Conservation (phyloP, 768 basidiomycete species). For the Lactarius hatsudake region DNA sequence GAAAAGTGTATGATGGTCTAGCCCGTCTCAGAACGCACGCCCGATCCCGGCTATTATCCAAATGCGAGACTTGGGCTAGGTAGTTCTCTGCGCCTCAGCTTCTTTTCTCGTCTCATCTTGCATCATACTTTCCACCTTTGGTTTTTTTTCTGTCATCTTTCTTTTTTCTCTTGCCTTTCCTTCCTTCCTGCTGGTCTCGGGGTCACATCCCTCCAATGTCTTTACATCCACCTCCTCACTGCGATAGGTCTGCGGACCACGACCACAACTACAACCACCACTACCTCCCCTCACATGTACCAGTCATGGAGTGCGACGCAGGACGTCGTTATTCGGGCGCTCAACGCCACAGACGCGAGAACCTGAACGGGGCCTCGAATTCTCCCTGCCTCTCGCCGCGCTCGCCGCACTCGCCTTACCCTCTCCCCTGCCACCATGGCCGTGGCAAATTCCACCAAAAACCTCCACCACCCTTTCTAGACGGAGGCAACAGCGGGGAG, state of each 20-base stretch:
- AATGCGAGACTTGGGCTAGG: conserved; percentile 4
- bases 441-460: neutral
- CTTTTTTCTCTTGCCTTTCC: neutral
- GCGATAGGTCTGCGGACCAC: neutral
- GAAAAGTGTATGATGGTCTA: neutral
- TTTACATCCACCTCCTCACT: neutral
- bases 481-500: neutral
- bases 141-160: neutral
- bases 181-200: conserved; percentile 12
- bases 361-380: neutral
- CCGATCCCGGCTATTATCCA: conserved; percentile 9
- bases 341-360: conserved; percentile 16
- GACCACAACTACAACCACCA: neutral
- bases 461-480: neutral
- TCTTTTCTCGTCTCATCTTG: neutral
- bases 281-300: neutral
- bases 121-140: neutral
- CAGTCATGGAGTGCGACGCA: conserved; percentile 1
- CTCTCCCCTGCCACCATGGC: conserved; percentile 18
- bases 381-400: conserved; percentile 7
- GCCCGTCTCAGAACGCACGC: conserved; percentile 2
- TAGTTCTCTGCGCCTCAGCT: neutral
- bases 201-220: neutral
- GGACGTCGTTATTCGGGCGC: conserved; percentile 12
- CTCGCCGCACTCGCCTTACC: conserved; percentile 6